Evolutionary conservation across 768 basidiomycete species (phyloP), one percentile per base, ranked within the genome.

Genomic region (Pisolithus microcarpus): DNA sequence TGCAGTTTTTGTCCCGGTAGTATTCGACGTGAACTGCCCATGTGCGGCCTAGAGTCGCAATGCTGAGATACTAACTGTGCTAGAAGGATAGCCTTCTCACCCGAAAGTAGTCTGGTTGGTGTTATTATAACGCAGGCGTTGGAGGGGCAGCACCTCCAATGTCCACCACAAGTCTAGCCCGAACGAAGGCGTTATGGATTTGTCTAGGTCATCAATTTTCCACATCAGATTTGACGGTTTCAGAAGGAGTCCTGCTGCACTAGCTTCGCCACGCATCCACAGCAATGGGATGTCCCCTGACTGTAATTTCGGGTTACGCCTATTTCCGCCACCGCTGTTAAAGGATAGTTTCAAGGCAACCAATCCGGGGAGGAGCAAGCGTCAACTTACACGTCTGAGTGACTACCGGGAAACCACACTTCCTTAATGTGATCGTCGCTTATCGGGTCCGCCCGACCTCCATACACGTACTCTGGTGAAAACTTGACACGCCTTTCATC

Each of bases 401-500:
- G 71, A 48, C 52, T 52, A 4, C 72, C 74, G 1, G 70, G 60
- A 55, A 75, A 74, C 74, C 73, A 75, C 21, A 73, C 70, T 43
- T 74, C 73, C 52, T 71, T 72, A 30, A 72, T 49, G 52, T 55
- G 60, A 5, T 55, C 62, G n/a, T 57, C 57, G 18, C 56, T 49
- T 3, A 13, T 28, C 10, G 21, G 3, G 16, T 46, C 24, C 10
- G 58, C 56, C 31, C 50, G 52, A 40, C 64, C 66, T 0, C 65
- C 69, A 26, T 70, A 59, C 0, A 58, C 71, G 42, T 71, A 74
- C 50, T 76, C 74, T 0, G 76, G 76, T 2, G 73, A 52, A 52
- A 75, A 77, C 46, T 75, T 77, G 38, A 76, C 74, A 6, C 76
- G 68, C 23, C 68, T 61, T 43, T 77, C 76, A 50, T 77, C 75